Evolutionary conservation across 2,329 filamentous ascomycete genomes (phyloP).

Genomic region (Colletotrichum aenigma): DNA sequence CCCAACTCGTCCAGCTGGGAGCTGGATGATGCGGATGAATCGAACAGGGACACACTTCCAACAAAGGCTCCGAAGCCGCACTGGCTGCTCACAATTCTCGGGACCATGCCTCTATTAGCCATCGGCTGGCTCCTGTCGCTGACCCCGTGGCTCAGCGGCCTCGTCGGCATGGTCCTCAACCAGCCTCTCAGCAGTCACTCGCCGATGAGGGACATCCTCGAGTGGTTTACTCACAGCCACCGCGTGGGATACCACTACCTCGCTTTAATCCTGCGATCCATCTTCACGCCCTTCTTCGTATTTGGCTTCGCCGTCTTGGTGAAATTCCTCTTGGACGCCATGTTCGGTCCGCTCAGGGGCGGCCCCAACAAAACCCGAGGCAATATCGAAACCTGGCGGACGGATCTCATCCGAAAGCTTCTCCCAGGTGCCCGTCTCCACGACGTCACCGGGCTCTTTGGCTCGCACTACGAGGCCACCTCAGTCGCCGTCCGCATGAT

Average conservation of each 20-base stretch:
- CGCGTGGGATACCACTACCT: constrained; percentile 56
- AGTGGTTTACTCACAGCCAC: constrained; percentile 52
- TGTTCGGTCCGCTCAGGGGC: constrained; percentile 41
- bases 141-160: constrained; percentile 47
- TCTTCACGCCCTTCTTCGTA: constrained; percentile 47
- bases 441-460: constrained; percentile 54
- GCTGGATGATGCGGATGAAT: constrained; percentile 48
- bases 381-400: constrained; percentile 46
- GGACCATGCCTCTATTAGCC: constrained; percentile 46
- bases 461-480: constrained; percentile 59
- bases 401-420: constrained; percentile 46
- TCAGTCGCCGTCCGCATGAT: constrained; percentile 53
- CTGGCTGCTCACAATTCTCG: constrained; percentile 44
- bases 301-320: constrained; percentile 46
- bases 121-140: constrained; percentile 45
- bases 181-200: constrained; percentile 35
- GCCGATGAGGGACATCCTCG: constrained; percentile 44
- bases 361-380: constrained; percentile 33
- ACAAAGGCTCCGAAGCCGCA: constrained; percentile 45
- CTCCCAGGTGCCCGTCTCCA: constrained; percentile 48
- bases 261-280: constrained; percentile 43
- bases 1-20: constrained; percentile 65
- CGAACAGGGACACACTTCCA: constrained; percentile 47
- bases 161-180: constrained; percentile 68
- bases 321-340: constrained; percentile 41